These are phyloP conservation scores for Ophiocordyceps australis DNA, from an alignment of 2,329 filamentous ascomycete genomes.

Conservation along the genomic window DNA sequence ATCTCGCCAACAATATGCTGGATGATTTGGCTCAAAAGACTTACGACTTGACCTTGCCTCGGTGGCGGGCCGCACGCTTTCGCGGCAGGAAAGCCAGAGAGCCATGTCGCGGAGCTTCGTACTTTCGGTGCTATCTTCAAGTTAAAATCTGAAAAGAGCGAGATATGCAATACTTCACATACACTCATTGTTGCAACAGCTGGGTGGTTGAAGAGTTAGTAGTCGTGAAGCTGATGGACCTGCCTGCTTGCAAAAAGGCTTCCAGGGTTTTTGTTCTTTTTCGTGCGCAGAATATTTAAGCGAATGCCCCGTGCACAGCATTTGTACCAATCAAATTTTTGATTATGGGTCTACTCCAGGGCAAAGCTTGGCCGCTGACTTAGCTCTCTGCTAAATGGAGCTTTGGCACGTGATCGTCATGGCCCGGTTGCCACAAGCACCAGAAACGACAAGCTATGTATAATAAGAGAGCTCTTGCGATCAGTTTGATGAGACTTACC, in stretches of 20 bases:
- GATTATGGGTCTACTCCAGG: too few relatives aligned
- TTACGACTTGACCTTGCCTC: slow-evolving; percentile 98
- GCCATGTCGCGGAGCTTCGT: slow-evolving; percentile 85
- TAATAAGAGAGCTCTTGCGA: too few relatives aligned
- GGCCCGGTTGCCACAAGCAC: too few relatives aligned
- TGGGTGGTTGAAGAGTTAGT: slow-evolving; percentile 19
- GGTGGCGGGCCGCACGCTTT: slow-evolving; percentile 87
- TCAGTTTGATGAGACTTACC: too few relatives aligned
- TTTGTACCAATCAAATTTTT: slow-evolving; percentile 4
- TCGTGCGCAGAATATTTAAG: slow-evolving; percentile 21
- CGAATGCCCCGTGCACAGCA: slow-evolving; percentile 10
- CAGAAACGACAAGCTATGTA: too few relatives aligned
- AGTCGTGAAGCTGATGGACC: slow-evolving; percentile 13
- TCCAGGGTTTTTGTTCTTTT: slow-evolving; percentile 9
- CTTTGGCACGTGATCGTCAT: too few relatives aligned
- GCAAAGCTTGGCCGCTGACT: too few relatives aligned
- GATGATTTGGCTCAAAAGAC: too few relatives aligned
- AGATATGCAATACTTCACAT: slow-evolving; percentile 7
- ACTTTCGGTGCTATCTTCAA: slow-evolving; percentile 32
- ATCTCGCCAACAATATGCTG: too few relatives aligned
- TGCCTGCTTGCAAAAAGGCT: slow-evolving; percentile 10
- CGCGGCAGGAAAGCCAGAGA: slow-evolving; percentile 74
- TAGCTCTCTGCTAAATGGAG: too few relatives aligned
- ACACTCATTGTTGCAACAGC: slow-evolving; percentile 23
- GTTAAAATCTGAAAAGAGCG: slow-evolving; percentile 2